Evolutionary conservation across 306 rosid species (phyloP), one percentile per base, ranked within the genome.

Genomic region (Vicia villosa): DNA sequence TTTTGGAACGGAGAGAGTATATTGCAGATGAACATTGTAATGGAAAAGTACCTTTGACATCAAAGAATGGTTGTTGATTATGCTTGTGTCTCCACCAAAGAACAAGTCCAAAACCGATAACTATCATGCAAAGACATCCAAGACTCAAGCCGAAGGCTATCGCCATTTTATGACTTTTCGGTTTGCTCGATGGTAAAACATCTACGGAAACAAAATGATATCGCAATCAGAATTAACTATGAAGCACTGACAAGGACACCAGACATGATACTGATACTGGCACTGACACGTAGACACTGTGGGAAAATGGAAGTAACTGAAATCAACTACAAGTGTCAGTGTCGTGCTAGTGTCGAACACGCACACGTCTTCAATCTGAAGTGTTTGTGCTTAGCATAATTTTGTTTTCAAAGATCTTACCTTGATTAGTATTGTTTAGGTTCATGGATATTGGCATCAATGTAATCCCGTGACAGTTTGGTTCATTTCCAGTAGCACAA

Each of bases 391-490:
- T 19, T 54, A 28, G 9, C 3, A 17, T 16, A 8, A 62, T 59
- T 17, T 71, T 71, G 15, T 28, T 15, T 59, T 59, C 42, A 36
- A 34, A 42, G 40, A 22, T 50, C 77, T 26, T 80, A 95, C 99
- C 71, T 70, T 79, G 85, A 34, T 34, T 34, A 50, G 96, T 80
- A 41, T 37, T 85, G 79, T 82, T 91, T 68, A 95, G 74, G 84
- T 91, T 89, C 97, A 95, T 91, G 70, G 89, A 95, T 88, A 91
- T 89, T 6, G 99, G 99, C 92, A 87, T 86, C 59, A 86, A 74
- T 72, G 88, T 82, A 55, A 81, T 79, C 49, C 97, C 95, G 70
- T 84, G 83, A 73, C 99, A 95, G 52, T 83, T 85, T 62, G 90
- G 78, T 81, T 95, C 99, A 9, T 89, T 77, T 73, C 89, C 97